phyloP scores from a whole-genome alignment of 495 filamentous ascomycete genomes.

The Penicillium roqueforti region DNA sequence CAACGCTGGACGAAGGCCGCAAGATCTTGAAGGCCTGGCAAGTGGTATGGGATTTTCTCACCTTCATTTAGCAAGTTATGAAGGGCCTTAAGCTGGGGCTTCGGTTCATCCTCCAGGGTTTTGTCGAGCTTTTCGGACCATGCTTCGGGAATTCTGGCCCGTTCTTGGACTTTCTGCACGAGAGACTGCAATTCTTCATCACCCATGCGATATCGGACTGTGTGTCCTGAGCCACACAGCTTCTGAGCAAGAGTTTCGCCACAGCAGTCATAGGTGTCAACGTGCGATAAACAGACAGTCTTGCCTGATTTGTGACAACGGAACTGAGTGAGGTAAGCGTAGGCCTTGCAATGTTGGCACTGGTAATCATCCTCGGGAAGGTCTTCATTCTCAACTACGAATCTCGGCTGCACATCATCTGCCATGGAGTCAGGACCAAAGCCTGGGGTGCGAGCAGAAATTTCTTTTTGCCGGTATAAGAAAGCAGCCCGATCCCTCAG shows the following conservation, averaged over 20 bases:
- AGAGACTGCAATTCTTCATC: slow-evolving; percentile 62
- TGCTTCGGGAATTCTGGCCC: slow-evolving; percentile 75
- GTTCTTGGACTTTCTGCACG: slow-evolving; percentile 77
- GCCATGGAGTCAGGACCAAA: slow-evolving; percentile 31
- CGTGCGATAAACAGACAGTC: slow-evolving; percentile 73
- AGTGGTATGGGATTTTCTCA: slow-evolving; percentile 92
- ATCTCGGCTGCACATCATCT: slow-evolving; percentile 39
- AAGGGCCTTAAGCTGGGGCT: slow-evolving; percentile 80
- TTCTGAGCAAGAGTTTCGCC: slow-evolving; percentile 56
- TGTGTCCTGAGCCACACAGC: slow-evolving; percentile 59
- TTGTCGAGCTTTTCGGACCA: slow-evolving; percentile 92
- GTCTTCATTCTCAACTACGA: slow-evolving; percentile 62
- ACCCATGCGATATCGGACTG: slow-evolving; percentile 68
- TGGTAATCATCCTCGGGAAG: slow-evolving; percentile 85
- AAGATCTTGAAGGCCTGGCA: slow-evolving; percentile 77
- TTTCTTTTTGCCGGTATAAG: slow-evolving; percentile 57
- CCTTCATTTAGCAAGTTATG: slow-evolving; percentile 85
- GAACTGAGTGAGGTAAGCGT: slow-evolving; percentile 86
- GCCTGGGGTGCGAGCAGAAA: slow-evolving; percentile 40
- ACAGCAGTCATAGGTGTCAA: slow-evolving; percentile 76
- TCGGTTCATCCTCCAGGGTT: slow-evolving; percentile 73
- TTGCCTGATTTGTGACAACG: slow-evolving; percentile 74
- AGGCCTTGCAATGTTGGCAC: slow-evolving; percentile 88
- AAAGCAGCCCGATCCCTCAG: slow-evolving; percentile 62
- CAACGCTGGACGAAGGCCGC: slow-evolving; percentile 88